phyloP scores from a whole-genome alignment of 306 rosid species.

The Arachis hypogaea region DNA sequence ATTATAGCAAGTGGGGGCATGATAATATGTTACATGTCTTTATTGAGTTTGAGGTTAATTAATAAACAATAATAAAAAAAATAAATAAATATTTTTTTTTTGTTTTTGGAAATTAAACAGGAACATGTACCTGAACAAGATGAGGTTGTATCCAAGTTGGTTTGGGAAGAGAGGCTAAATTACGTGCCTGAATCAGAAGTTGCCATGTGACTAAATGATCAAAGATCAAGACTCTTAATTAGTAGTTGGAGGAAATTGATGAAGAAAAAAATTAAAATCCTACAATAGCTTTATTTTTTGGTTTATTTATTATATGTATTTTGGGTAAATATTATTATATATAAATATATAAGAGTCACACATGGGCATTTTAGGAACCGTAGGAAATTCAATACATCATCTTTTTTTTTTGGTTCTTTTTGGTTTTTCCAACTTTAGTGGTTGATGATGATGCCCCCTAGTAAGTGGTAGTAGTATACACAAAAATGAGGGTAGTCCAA shows the following conservation, averaged over 20 bases:
- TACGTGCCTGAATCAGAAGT: conserved; percentile 75
- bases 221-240: neutral
- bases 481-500: conserved; percentile 31
- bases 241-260: conserved; percentile 15
- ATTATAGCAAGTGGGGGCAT: conserved; percentile 45
- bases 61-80: neutral
- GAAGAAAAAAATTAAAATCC: conserved; percentile 34
- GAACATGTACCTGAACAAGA: conserved; percentile 89
- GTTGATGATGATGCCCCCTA: conserved; percentile 30
- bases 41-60: neutral
- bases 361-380: conserved; percentile 50
- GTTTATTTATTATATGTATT: conserved; percentile 31
- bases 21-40: neutral
- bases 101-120: conserved; percentile 45
- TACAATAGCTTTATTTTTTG: conserved; percentile 30
- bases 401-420: conserved; percentile 10
- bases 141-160: conserved; percentile 88
- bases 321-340: conserved; percentile 50
- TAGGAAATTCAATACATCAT: conserved; percentile 42
- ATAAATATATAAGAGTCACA: conserved; percentile 39
- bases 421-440: conserved; percentile 29
- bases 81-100: neutral
- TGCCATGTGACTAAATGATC: conserved; percentile 54
- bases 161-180: conserved; percentile 84
- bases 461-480: conserved; percentile 6